phyloP scores from a whole-genome alignment of 768 basidiomycete species.

The Tricholoma bakamatsutake region DNA sequence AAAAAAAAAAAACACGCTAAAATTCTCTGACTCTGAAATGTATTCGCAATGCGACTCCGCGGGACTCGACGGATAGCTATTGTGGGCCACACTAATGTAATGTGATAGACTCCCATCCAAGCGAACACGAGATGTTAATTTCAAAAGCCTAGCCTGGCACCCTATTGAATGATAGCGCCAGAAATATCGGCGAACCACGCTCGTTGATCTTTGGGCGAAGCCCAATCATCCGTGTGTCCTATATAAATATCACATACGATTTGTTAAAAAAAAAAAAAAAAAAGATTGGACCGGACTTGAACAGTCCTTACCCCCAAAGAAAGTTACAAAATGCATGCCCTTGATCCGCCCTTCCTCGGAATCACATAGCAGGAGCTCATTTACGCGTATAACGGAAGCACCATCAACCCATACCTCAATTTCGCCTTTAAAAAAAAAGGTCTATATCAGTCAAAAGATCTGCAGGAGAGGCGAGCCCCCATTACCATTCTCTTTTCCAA shows the following conservation, averaged over 20 bases:
- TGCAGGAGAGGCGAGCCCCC: background rate
- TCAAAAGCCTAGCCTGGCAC: too few relatives aligned
- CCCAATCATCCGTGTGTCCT: conserved; percentile 57
- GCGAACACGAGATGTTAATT: too few relatives aligned
- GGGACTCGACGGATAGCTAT: too few relatives aligned
- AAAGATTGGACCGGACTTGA: background rate
- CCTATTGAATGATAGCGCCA: conserved; percentile 29
- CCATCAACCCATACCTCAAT: conserved; percentile 64
- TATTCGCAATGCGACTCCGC: too few relatives aligned
- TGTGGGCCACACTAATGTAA: too few relatives aligned
- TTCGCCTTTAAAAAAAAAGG: conserved; percentile 43
- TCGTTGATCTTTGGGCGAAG: conserved; percentile 48
- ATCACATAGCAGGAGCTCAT: conserved; percentile 42
- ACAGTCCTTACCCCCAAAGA: conserved; percentile 57
- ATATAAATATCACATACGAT: background rate
- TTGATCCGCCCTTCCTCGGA: conserved; percentile 43
- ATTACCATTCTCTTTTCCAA: conserved; percentile 53
- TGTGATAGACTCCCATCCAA: too few relatives aligned
- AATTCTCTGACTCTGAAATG: too few relatives aligned
- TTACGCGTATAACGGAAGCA: conserved; percentile 42
- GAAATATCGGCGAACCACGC: conserved; percentile 52
- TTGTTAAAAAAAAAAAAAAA: too few relatives aligned
- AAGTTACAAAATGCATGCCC: conserved; percentile 72
- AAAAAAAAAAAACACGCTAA: too few relatives aligned
- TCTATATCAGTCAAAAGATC: background rate